A percentile compares a stretch with the other conserved stretches of the same genome.
These are phyloP conservation scores for Clitopilus hobsonii DNA, from an alignment of 768 basidiomycete genomes.

Conservation along the genomic window DNA sequence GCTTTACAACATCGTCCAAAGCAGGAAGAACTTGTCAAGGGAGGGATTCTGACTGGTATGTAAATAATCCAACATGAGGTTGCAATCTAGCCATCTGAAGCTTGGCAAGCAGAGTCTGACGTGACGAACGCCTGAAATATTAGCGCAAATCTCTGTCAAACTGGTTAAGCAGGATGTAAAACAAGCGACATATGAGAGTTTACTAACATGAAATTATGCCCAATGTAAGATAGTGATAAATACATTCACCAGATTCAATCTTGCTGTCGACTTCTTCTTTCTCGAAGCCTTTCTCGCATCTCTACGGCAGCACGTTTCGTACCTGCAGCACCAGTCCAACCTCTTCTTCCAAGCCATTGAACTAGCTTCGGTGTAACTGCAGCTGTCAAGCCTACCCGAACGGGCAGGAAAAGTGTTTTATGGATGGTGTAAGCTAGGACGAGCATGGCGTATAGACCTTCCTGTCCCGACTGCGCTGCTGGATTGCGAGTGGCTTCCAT, in stretches of 20 bases:
- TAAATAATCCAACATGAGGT: neutral
- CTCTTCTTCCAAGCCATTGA: constrained; percentile 70
- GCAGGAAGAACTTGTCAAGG: constrained; percentile 59
- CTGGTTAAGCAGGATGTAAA: too few relatives aligned
- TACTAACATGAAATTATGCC: neutral
- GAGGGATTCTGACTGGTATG: constrained; percentile 52
- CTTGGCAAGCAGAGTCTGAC: constrained; percentile 19
- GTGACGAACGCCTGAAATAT: constrained; percentile 13
- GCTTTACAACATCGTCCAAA: constrained; percentile 54
- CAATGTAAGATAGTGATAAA: neutral
- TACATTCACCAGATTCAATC: neutral
- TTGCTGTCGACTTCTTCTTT: constrained; percentile 24
- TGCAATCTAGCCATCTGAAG: constrained; percentile 1
- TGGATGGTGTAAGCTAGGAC: constrained; percentile 93
- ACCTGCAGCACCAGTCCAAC: constrained; percentile 79
- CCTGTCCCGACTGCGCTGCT: constrained; percentile 39
- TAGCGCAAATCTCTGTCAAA: too few relatives aligned
- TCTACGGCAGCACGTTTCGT: constrained; percentile 57
- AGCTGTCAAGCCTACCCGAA: constrained; percentile 86
- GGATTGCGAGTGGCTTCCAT: constrained; percentile 36
- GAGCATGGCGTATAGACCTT: constrained; percentile 88
- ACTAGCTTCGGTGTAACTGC: constrained; percentile 84
- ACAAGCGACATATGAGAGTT: too few relatives aligned
- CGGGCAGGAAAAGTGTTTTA: constrained; percentile 88
- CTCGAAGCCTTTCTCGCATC: constrained; percentile 41